A percentile compares a stretch with the other conserved stretches of the same genome.
phyloP scores from a whole-genome alignment of 768 basidiomycete species.

The Sarcomyxa edulis region DNA sequence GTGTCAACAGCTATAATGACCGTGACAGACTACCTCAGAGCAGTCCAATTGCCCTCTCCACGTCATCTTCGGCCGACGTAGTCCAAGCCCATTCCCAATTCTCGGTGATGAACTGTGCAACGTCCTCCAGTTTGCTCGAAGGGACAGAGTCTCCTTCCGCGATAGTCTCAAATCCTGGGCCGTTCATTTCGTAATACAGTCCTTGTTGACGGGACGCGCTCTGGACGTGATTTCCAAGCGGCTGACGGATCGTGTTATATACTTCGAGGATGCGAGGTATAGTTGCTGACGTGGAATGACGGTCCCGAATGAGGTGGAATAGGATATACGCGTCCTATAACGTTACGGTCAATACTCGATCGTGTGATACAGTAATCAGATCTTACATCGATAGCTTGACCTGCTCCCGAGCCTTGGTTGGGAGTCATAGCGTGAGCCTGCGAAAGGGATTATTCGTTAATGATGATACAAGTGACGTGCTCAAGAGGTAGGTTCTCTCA shows the following conservation, averaged over 20 bases:
- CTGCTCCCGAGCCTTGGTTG: slow-evolving; percentile 19
- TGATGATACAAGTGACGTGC: slow-evolving; percentile 5
- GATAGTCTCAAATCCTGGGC: slow-evolving; percentile 20
- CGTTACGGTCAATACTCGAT: neutral
- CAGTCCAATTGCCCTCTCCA: slow-evolving; percentile 14
- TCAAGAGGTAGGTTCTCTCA: slow-evolving; percentile 12
- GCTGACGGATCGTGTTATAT: slow-evolving; percentile 24
- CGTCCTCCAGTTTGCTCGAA: slow-evolving; percentile 12
- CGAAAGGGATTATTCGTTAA: slow-evolving; percentile 22
- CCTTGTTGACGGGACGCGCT: slow-evolving; percentile 17
- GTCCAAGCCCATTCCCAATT: slow-evolving; percentile 24
- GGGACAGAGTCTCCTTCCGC: slow-evolving; percentile 19
- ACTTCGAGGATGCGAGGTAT: slow-evolving; percentile 21
- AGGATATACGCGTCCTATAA: slow-evolving; percentile 33
- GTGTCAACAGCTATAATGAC: too few relatives aligned
- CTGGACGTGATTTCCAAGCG: slow-evolving; percentile 16
- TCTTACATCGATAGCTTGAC: slow-evolving; percentile 23
- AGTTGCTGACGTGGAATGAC: slow-evolving; percentile 12
- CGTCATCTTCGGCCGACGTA: slow-evolving; percentile 19
- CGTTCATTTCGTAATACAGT: slow-evolving; percentile 13
- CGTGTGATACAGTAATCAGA: neutral
- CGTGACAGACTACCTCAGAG: too few relatives aligned
- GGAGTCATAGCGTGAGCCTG: slow-evolving; percentile 23
- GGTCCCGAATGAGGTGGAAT: slow-evolving; percentile 18
- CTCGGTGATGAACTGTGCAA: slow-evolving; percentile 14